A percentile compares a stretch with the other conserved stretches of the same genome.
These are phyloP conservation scores for Dinochytrium kinnereticum DNA, from an alignment of 371 early-diverging fungal species.

Conservation along the genomic window DNA sequence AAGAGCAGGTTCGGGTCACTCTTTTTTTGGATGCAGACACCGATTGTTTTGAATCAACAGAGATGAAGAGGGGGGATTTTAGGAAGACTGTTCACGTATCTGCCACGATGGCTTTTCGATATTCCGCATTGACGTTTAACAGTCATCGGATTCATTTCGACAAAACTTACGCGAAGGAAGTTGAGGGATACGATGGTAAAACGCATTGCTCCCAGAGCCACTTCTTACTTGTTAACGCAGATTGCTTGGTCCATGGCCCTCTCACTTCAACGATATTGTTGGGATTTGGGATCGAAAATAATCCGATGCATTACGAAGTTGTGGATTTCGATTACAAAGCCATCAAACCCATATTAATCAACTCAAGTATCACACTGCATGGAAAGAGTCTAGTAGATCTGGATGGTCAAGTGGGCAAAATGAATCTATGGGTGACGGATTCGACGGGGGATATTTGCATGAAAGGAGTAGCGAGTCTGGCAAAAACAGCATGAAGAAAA, in stretches of 20 bases:
- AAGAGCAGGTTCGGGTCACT: neutral
- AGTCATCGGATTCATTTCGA: constrained; percentile 87
- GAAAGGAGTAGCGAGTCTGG: neutral
- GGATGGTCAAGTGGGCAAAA: neutral
- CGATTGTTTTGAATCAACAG: neutral
- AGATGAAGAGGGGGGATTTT: neutral
- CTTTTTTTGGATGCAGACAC: neutral
- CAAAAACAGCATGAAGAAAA: neutral
- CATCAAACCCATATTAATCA: neutral
- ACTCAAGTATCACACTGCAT: neutral
- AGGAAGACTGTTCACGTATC: neutral
- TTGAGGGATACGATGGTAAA: constrained; percentile 72
- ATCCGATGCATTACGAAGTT: neutral
- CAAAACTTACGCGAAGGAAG: constrained; percentile 64
- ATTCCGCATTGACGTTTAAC: constrained; percentile 86
- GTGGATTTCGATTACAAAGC: constrained; percentile 5
- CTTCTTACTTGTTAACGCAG: constrained; percentile 33
- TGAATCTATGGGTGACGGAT: constrained; percentile 12
- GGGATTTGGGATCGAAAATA: constrained; percentile 54
- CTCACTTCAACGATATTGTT: constrained; percentile 76
- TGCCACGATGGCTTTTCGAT: constrained; percentile 61
- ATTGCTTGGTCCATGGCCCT: constrained; percentile 83
- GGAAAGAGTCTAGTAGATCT: neutral
- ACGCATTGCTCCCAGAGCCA: neutral
- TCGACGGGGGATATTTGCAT: neutral